These are phyloP conservation scores for Colletotrichum sp. DNA, from an alignment of 2,329 filamentous ascomycete genomes.

Conservation along the genomic window DNA sequence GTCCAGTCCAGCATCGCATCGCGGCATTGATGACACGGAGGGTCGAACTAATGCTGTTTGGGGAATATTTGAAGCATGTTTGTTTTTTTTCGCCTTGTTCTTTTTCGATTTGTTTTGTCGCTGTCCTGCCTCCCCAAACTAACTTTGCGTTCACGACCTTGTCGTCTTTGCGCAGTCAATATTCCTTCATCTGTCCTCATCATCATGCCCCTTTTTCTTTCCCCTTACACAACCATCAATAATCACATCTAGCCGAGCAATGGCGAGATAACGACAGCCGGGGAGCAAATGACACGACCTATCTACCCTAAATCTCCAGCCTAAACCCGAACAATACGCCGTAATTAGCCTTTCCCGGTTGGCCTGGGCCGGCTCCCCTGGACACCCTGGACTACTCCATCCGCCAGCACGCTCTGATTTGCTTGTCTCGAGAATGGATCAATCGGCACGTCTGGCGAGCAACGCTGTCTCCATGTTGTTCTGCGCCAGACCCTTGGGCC, in stretches of 20 bases:
- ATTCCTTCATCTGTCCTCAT: neutral
- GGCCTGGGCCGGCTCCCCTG: slow-evolving; percentile 5
- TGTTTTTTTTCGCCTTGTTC: neutral
- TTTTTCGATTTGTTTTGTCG: neutral
- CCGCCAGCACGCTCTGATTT: neutral
- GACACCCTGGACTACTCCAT: slow-evolving; percentile 9
- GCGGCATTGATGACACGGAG: slow-evolving; percentile 11
- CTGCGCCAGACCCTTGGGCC: slow-evolving; percentile 10
- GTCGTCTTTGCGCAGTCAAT: neutral
- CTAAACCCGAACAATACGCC: slow-evolving; percentile 8
- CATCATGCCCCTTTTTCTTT: neutral
- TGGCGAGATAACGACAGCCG: neutral
- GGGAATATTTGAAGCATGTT: neutral
- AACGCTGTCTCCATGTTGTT: slow-evolving; percentile 1
- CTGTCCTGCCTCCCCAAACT: neutral
- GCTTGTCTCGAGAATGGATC: slow-evolving; percentile 8
- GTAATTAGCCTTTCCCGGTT: slow-evolving; percentile 18
- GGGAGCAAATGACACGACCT: neutral
- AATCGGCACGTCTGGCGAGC: slow-evolving; percentile 17
- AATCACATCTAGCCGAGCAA: neutral
- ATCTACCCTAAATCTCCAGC: neutral
- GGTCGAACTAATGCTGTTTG: neutral
- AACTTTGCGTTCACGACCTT: neutral
- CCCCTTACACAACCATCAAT: neutral
- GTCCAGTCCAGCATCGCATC: slow-evolving; percentile 5